A percentile compares a stretch with the other conserved stretches of the same genome.
These are phyloP conservation scores for Lyophyllum atratum DNA, from an alignment of 768 basidiomycete genomes.

Conservation along the genomic window DNA sequence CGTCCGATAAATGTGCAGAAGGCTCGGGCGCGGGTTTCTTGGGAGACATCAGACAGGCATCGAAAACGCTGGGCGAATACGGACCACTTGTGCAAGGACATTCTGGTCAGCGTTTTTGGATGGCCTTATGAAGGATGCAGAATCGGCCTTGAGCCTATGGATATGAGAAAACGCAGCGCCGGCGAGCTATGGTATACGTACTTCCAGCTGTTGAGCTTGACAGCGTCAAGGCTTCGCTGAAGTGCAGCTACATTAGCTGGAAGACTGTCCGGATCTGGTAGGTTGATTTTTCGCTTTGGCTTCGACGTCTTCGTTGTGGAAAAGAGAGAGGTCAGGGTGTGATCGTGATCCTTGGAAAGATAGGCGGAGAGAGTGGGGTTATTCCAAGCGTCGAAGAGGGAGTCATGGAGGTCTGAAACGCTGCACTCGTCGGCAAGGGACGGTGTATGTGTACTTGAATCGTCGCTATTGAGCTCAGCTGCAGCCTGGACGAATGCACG, in stretches of 20 bases:
- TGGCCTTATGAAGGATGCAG: constrained; percentile 63
- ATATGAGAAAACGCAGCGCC: not conserved
- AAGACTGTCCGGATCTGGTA: constrained; percentile 40
- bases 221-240: constrained; percentile 50
- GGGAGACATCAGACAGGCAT: not conserved
- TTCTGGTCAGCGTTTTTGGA: constrained; percentile 71
- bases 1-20: constrained; percentile 18
- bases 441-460: constrained; percentile 11
- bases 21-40: constrained; percentile 30
- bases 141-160: constrained; percentile 40
- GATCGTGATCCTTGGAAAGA: constrained; percentile 54
- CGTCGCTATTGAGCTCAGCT: constrained; percentile 9
- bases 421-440: constrained; percentile 38
- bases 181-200: constrained; percentile 31
- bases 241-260: constrained; percentile 48
- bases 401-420: constrained; percentile 49
- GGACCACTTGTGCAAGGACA: constrained; percentile 45
- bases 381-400: constrained; percentile 49
- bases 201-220: constrained; percentile 64
- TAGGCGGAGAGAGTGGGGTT: constrained; percentile 60
- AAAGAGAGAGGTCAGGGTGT: constrained; percentile 36
- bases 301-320: constrained; percentile 32
- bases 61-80: constrained; percentile 10
- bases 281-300: constrained; percentile 30
- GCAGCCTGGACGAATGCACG: constrained; percentile 43